Conservation (phyloP, 1,284 basidiomycete genomes). For the Naganishia albida region DNA sequence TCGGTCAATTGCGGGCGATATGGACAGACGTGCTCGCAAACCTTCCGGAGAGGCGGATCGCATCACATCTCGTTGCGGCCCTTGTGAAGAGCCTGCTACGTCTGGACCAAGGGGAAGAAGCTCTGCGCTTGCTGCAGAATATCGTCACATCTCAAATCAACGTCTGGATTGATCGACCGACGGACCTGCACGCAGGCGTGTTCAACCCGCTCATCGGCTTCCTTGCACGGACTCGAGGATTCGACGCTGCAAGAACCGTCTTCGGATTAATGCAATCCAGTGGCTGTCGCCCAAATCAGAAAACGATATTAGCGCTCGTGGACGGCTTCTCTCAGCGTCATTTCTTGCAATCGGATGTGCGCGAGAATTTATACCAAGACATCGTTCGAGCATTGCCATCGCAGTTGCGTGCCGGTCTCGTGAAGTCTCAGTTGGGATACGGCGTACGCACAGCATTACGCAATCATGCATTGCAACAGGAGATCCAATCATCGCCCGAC, state of each 20-base stretch:
- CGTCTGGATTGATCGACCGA: conserved; percentile 6
- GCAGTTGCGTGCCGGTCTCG: background rate
- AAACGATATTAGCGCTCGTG: conserved; percentile 1
- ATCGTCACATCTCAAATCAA: background rate
- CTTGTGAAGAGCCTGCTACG: conserved; percentile 9
- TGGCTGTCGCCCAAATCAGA: conserved; percentile 2
- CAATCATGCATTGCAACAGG: conserved; percentile 12
- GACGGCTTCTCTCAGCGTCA: conserved; percentile 4
- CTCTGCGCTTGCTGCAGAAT: background rate
- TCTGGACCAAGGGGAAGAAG: conserved; percentile 8
- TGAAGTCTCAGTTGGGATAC: background rate
- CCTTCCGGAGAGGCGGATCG: conserved; percentile 8
- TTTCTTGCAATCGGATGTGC: background rate
- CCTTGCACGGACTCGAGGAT: background rate
- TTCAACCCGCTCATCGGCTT: conserved; percentile 14
- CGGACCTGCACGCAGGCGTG: background rate
- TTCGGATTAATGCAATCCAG: conserved; percentile 7
- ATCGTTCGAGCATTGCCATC: background rate
- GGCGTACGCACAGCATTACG: conserved; percentile 8
- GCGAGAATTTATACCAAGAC: background rate
- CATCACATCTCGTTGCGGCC: conserved; percentile 6
- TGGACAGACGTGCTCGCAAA: conserved; percentile 4
- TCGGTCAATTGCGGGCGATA: background rate
- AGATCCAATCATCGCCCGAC: background rate
- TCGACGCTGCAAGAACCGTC: conserved; percentile 3